Base-by-base conservation (phyloP, 2,329 filamentous ascomycete species). In the Trichoderma sp. region DNA sequence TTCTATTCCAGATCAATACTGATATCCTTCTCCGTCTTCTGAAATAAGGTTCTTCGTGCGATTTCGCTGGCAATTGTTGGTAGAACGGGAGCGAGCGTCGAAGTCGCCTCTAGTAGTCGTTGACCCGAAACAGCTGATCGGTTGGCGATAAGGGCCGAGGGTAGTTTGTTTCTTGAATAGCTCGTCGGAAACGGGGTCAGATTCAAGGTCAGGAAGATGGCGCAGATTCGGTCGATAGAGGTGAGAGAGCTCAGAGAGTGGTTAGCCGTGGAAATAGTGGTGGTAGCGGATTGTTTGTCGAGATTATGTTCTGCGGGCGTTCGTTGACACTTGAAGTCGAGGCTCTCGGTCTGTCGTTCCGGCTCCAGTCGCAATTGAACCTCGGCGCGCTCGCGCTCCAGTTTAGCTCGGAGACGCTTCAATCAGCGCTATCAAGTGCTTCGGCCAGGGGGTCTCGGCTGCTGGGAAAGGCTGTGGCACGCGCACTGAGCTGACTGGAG, bases 331-430 rank as follows among this genome's bases (percentile, higher is more conserved):
- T 43, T 28, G 21, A 24, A 24, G 21, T 30, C 34, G 61, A 54
- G 52, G 60, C 60, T 39, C 34, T 62, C 59, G 59, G 59, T 62
- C 48, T 62, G 48, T 54, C 47, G 48, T 62, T 34, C 60, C 60
- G 60, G 50, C 50, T 63, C 60, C 26, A 28, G n/a, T n/a, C n/a
- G 43, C 34, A 51, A 62, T 65, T 65, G 64, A 65, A 65, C 64
- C 64, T 65, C 64, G 64, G 64, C 64, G 64, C 64, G 64, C 56
- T 56, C 64, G 64, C 64, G 64, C 64, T 64, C 51, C 30, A 57
- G 34, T 39, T 39, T 50, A 41, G 14, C 51, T 55, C 58, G 50
- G 64, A 51, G 43, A 52, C 58, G 62, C 30, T 62, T 45, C 30
- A 51, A 48, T 45, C 30, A 51, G 55, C 57, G 64, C 57, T 55